Evolutionary conservation across 345 rosid species (phyloP).

Genomic region (Gossypium sturtianum): DNA sequence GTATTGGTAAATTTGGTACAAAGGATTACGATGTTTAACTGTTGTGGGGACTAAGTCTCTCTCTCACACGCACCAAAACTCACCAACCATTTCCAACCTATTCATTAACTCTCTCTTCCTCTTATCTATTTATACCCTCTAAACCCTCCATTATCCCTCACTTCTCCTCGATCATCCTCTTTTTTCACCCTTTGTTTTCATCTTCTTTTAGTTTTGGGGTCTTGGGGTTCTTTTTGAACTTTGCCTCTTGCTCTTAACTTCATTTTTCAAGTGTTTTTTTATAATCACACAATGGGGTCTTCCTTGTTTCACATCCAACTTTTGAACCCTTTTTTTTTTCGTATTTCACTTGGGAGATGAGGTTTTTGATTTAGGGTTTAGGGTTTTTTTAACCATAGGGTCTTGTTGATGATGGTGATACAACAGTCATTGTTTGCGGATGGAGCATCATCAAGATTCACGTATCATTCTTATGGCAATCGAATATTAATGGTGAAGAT

Average conservation of each 20-base stretch:
- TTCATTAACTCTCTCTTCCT: constrained; percentile 14
- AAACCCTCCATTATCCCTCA: constrained; percentile 2
- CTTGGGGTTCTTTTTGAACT: background rate
- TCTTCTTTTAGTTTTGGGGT: background rate
- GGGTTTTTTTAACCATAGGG: constrained; percentile 18
- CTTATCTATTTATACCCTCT: constrained; percentile 27
- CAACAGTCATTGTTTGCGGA: constrained; percentile 61
- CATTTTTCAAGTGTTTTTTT: background rate
- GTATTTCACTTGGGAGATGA: background rate
- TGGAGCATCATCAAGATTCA: constrained; percentile 98
- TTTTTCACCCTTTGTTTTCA: background rate
- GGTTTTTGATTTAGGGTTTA: constrained; percentile 22
- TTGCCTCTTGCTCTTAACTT: background rate
- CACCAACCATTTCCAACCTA: constrained; percentile 30
- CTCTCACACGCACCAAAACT: constrained; percentile 1
- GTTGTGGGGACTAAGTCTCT: constrained; percentile 33
- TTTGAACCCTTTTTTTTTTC: background rate
- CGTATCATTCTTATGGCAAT: constrained; percentile 27
- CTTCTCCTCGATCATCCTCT: background rate
- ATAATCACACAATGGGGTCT: too few species aligned
- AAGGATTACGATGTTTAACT: constrained; percentile 55
- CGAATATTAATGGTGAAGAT: constrained; percentile 12
- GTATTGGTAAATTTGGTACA: constrained; percentile 34
- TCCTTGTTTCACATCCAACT: background rate
- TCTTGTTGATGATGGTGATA: constrained; percentile 6